Evolutionary conservation across 768 basidiomycete genomes (phyloP).

Genomic region (Lyophyllum atratum): DNA sequence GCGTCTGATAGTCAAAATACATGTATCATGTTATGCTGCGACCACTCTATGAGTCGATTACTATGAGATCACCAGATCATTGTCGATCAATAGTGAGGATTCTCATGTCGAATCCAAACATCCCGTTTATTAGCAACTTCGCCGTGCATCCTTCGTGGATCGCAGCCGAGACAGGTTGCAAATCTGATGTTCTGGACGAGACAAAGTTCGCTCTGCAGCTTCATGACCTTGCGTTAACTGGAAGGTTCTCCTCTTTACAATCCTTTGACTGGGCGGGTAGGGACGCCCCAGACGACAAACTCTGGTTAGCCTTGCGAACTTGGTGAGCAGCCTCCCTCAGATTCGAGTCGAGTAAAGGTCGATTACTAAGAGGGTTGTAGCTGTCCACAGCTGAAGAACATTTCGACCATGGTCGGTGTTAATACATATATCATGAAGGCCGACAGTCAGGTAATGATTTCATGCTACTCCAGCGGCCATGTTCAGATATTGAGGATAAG

Average conservation of each 20-base stretch:
- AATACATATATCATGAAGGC: neutral
- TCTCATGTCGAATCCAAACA: neutral
- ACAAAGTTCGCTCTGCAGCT: neutral
- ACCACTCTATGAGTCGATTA: neutral
- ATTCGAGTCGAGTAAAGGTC: neutral
- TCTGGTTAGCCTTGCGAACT: neutral
- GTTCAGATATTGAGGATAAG: neutral
- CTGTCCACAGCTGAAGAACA: neutral
- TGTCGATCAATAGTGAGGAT: neutral
- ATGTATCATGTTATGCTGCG: neutral
- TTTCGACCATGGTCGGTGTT: neutral
- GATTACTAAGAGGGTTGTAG: neutral
- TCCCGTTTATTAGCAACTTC: neutral
- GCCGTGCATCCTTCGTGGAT: neutral
- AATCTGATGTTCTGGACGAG: neutral
- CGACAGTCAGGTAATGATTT: neutral
- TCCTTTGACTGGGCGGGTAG: neutral
- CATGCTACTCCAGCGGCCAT: too few species aligned
- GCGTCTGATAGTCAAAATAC: neutral
- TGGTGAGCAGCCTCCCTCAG: neutral
- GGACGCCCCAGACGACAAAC: neutral
- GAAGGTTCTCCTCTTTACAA: neutral
- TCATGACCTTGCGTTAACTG: neutral
- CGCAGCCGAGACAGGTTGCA: neutral
- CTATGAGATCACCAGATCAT: neutral